Evolutionary conservation across 2,329 filamentous ascomycete genomes (phyloP).

Genomic region (Coniochaeta sp.): DNA sequence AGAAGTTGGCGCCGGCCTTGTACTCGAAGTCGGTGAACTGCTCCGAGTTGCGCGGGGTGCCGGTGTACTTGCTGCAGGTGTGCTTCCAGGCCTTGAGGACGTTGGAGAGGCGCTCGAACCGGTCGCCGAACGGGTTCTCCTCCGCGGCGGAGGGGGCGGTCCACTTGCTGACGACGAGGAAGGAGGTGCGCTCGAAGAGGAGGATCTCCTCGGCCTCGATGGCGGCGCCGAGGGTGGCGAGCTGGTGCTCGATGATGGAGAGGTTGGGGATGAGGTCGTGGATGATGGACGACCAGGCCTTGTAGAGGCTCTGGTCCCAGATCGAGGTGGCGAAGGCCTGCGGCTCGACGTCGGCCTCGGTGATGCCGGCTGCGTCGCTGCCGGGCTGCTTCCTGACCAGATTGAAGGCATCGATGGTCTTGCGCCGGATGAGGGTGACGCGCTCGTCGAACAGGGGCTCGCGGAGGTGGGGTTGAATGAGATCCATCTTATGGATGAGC

Average conservation of each 20-base stretch:
- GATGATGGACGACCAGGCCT: constrained; percentile 97
- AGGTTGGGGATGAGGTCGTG: constrained; percentile 97
- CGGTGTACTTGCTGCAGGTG: constrained; percentile 65
- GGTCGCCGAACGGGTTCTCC: constrained; percentile 82
- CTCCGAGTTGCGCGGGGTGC: constrained; percentile 72
- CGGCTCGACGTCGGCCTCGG: constrained; percentile 49
- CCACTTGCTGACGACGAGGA: constrained; percentile 91
- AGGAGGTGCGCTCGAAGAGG: constrained; percentile 91
- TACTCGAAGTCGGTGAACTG: constrained; percentile 77
- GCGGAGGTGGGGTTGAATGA: constrained; percentile 74
- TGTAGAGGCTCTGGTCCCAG: constrained; percentile 97
- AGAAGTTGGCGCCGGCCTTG: constrained; percentile 71
- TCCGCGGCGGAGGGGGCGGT: constrained; percentile 61
- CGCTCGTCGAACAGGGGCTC: constrained; percentile 80
- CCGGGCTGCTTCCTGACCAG: constrained; percentile 23
- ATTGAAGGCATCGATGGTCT: constrained; percentile 52
- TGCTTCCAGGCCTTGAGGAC: constrained; percentile 99
- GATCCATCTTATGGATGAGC: constrained; percentile 97
- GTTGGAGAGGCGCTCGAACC: constrained; percentile 89
- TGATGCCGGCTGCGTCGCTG: constrained; percentile 17
- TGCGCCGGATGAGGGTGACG: constrained; percentile 66
- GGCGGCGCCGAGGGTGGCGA: constrained; percentile 72
- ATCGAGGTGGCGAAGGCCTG: constrained; percentile 93
- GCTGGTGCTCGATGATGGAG: constrained; percentile 76
- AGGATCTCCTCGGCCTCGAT: constrained; percentile 92